Evolutionary conservation across 352 stramenopile species (phyloP), one percentile per base, ranked within the genome.

Genomic region (Phytophthora sp.): DNA sequence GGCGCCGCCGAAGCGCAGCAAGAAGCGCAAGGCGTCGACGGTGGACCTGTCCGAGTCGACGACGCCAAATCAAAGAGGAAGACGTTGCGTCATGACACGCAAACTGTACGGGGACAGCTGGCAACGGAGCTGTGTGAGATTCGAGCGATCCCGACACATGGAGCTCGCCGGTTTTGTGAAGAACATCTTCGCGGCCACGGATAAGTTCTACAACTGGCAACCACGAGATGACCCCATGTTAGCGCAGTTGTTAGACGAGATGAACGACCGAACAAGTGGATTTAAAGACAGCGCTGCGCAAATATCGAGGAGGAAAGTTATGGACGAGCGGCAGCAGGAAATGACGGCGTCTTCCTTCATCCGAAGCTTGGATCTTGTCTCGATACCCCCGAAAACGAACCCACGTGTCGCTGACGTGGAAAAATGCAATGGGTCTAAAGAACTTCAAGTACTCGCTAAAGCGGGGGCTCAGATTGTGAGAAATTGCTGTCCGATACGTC

Each of bases 21-120:
- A 63, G n/a, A 72, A 72, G 35, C 64, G 50, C 29, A 68, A 68
- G 16, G 51, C 57, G 9, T n/a, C n/a, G 18, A 49, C 57, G 16
- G 13, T 68, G 20, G 57, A 68, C 36, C 63, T 72, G 51, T 60
- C 47, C 3, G 35, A 18, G 26, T 53, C 56, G 27, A 23, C 45
- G 7, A 54, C 44, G n/a, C n/a, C n/a, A n/a, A n/a, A 46, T 12
- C 21, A 21, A 58, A n/a, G 31, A 46, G 20, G 24, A 52, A 66
- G 31, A 59, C 23, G 3, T 26, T 39, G 9, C 12, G 53, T 30
- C 42, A 27, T 15, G 47, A 63, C 27, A 51, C 41, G 2, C 15
- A 42, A 38, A 16, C 16, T 7, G 15, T 63, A 15, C 57, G 35
- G 15, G 20, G 26, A 3, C 7, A 55, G 7, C n/a, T 68, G 50